These are phyloP conservation scores for Plicaturopsis crispa DNA, from an alignment of 768 basidiomycete species.

Conservation along the genomic window DNA sequence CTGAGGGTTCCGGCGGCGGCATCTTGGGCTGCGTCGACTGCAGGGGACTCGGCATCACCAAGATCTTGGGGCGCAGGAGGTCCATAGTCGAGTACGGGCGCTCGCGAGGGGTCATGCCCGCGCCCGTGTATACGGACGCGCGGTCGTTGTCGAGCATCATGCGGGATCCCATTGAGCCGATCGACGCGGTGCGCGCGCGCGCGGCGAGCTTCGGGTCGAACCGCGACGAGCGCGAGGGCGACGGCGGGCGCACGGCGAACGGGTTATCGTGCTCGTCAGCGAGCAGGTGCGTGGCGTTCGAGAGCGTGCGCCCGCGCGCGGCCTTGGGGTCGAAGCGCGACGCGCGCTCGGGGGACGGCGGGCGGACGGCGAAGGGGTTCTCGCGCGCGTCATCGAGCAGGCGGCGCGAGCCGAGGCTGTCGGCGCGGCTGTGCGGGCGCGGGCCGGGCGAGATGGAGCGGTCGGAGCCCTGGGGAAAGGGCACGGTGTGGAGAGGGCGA, in stretches of 20 bases:
- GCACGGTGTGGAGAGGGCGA: constrained; percentile 41
- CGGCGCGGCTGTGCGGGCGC: constrained; percentile 26
- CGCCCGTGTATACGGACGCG: constrained; percentile 18
- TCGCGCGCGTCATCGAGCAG: constrained; percentile 20
- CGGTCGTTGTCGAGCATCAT: constrained; percentile 52
- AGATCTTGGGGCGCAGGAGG: constrained; percentile 81
- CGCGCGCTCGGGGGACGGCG: constrained; percentile 48
- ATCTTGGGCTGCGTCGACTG: constrained; percentile 37
- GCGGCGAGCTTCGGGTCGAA: constrained; percentile 72
- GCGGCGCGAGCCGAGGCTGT: constrained; percentile 24
- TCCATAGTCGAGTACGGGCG: constrained; percentile 70
- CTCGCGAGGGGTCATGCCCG: constrained; percentile 34
- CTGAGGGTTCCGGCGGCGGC: constrained; percentile 17
- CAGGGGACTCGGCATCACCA: constrained; percentile 89
- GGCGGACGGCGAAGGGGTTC: constrained; percentile 64
- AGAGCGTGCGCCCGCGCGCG: constrained; percentile 27
- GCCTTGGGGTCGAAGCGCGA: constrained; percentile 80
- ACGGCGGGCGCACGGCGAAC: constrained; percentile 62
- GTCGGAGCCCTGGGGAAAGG: constrained; percentile 54
- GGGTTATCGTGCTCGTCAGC: constrained; percentile 51
- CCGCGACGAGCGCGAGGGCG: constrained; percentile 52
- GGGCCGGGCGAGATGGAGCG: constrained; percentile 43
- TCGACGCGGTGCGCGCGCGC: constrained; percentile 56
- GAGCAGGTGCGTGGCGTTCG: constrained; percentile 35
- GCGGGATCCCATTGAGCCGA: constrained; percentile 59